Conservation (phyloP, 345 rosid genomes). For the Salix suchowensis region DNA sequence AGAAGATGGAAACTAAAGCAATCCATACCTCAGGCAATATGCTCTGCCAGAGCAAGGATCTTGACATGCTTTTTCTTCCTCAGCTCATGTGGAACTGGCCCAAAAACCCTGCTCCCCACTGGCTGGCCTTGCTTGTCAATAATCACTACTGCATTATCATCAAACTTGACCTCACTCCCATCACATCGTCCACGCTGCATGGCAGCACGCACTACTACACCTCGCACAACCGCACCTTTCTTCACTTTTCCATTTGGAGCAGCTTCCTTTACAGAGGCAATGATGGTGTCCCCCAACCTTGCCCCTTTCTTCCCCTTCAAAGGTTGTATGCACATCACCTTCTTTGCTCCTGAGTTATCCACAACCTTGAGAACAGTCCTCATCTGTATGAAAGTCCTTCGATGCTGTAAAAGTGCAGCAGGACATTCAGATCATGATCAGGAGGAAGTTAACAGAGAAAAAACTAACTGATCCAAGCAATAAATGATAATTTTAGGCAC, state of each 20-base stretch:
- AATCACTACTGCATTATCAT: conserved; percentile 83
- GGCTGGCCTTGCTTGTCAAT: conserved; percentile 75
- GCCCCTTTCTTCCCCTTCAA: conserved; percentile 76
- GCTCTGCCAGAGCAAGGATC: conserved; percentile 76
- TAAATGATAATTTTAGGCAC: not conserved
- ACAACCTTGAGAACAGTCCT: conserved; percentile 79
- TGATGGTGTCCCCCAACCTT: conserved; percentile 69
- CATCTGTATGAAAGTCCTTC: conserved; percentile 86
- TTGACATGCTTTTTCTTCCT: conserved; percentile 81
- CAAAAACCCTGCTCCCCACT: conserved; percentile 73
- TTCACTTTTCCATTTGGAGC: conserved; percentile 87
- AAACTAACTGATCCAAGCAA: not conserved
- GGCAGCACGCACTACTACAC: conserved; percentile 84
- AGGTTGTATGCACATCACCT: conserved; percentile 86
- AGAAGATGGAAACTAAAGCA: not conserved
- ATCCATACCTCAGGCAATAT: conserved; percentile 54
- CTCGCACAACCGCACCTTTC: conserved; percentile 80
- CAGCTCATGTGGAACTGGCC: conserved; percentile 94
- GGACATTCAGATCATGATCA: not conserved
- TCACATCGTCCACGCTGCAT: conserved; percentile 84
- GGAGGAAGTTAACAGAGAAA: not conserved
- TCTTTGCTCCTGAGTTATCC: conserved; percentile 89
- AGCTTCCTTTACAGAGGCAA: conserved; percentile 90
- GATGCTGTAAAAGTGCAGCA: conserved; percentile 35
- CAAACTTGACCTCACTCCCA: conserved; percentile 86